Conservation (phyloP, 768 basidiomycete species). For the Nidularia pulvinata region DNA sequence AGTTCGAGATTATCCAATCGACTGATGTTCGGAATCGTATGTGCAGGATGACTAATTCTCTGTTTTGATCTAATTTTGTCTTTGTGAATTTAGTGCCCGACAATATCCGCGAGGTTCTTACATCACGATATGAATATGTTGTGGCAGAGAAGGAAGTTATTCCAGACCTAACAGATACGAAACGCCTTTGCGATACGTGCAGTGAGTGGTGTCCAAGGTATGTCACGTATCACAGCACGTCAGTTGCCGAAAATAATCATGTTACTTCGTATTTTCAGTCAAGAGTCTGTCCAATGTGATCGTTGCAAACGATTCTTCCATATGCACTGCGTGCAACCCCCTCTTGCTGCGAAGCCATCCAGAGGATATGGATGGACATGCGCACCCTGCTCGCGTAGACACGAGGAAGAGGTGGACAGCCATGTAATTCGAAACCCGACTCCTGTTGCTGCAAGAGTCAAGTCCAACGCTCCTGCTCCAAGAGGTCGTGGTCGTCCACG, state of each 20-base stretch:
- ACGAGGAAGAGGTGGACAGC: constrained; percentile 85
- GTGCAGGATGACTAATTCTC: constrained; percentile 24
- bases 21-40: constrained; percentile 87
- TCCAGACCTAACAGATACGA: constrained; percentile 83
- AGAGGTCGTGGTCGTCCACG: constrained; percentile 76
- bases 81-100: constrained; percentile 67
- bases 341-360: constrained; percentile 87
- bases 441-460: constrained; percentile 42
- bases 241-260: background rate
- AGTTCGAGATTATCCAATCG: constrained; percentile 93
- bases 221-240: constrained; percentile 18
- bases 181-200: constrained; percentile 88
- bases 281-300: constrained; percentile 88
- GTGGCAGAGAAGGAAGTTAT: constrained; percentile 94
- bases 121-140: constrained; percentile 90
- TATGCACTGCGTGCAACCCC: constrained; percentile 93
- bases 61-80: constrained; percentile 14
- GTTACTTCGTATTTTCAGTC: constrained; percentile 35
- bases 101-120: constrained; percentile 75
- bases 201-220: constrained; percentile 89
- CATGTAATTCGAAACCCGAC: constrained; percentile 65
- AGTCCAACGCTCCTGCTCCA: constrained; percentile 72
- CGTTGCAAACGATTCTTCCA: constrained; percentile 94
- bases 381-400: constrained; percentile 85
- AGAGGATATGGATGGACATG: constrained; percentile 99